Evolutionary conservation across 495 filamentous ascomycete species (phyloP).

Genomic region (Aspergillus leporis): DNA sequence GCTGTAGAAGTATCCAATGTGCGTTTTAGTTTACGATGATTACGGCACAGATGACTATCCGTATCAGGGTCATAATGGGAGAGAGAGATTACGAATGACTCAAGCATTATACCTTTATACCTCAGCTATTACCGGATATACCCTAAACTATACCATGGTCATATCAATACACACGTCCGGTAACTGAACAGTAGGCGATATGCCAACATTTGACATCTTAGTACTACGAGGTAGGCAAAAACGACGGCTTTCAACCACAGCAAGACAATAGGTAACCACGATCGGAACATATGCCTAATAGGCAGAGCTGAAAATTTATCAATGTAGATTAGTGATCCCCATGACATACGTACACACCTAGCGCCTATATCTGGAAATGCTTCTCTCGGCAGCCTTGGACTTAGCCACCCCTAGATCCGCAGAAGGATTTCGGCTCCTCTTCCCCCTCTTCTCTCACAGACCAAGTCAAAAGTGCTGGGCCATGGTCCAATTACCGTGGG

Average conservation of each 20-base stretch:
- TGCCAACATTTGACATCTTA: background rate
- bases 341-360: background rate
- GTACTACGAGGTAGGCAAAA: background rate
- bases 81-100: background rate
- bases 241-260: background rate
- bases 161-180: background rate
- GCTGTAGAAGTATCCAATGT: background rate
- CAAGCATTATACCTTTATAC: background rate
- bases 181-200: background rate
- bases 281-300: background rate
- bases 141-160: background rate
- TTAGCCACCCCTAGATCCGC: background rate
- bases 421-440: conserved; percentile 3
- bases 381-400: background rate
- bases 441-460: background rate
- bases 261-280: background rate
- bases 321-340: background rate
- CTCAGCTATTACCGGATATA: background rate
- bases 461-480: background rate
- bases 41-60: background rate
- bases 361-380: background rate
- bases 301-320: background rate
- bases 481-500: conserved; percentile 15
- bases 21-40: no score
- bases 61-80: background rate